Percentiles rank a stretch among this genome's conserved stretches.
phyloP scores from a whole-genome alignment of 208 protist genomes.

The Histomonas meleagridis region DNA sequence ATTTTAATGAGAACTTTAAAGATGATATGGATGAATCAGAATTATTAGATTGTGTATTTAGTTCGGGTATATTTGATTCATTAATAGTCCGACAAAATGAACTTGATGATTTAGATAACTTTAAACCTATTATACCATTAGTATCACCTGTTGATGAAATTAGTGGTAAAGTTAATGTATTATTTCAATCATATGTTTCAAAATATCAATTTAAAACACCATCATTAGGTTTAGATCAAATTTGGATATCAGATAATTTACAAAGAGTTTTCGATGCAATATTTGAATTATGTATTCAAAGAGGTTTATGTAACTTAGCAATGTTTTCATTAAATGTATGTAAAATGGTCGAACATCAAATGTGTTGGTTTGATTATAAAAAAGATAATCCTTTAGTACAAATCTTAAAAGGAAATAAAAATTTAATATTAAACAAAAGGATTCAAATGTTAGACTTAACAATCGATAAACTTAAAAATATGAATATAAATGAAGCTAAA shows the following conservation, averaged over 20 bases:
- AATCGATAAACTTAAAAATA: background rate
- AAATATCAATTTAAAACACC: conserved; percentile 45
- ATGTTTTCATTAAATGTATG: background rate
- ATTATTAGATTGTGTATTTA: conserved; percentile 66
- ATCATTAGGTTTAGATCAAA: background rate
- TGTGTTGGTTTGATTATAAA: background rate
- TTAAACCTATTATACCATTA: conserved; percentile 87
- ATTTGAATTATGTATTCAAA: conserved; percentile 83
- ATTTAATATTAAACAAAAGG: background rate
- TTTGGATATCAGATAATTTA: conserved; percentile 86
- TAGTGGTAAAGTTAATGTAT: conserved; percentile 83
- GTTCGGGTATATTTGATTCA: conserved; percentile 84
- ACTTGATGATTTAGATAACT: conserved; percentile 78
- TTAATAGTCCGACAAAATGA: conserved; percentile 90
- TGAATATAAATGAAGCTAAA: background rate
- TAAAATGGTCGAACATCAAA: conserved; percentile 21
- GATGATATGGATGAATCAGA: conserved; percentile 85
- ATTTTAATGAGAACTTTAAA: conserved; percentile 80
- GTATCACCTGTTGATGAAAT: conserved; percentile 80
- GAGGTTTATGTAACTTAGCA: conserved; percentile 64
- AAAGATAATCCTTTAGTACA: background rate
- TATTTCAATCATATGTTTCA: conserved; percentile 97
- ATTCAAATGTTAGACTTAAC: background rate
- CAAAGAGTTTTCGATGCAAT: conserved; percentile 62
- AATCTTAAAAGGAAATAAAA: background rate